Conservation (phyloP, 768 basidiomycete genomes). For the Naematelia encephala region DNA sequence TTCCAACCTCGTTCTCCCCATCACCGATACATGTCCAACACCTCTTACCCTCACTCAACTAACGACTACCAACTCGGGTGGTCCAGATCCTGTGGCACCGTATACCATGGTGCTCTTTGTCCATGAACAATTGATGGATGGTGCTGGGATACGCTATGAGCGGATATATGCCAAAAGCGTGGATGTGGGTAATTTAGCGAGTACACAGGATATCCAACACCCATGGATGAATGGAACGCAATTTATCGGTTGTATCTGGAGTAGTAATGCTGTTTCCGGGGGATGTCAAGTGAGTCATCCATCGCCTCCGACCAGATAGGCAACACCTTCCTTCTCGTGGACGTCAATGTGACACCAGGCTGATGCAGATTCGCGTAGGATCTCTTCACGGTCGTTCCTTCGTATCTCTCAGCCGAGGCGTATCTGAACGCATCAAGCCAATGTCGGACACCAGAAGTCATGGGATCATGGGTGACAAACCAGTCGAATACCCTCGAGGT, state of each 20-base stretch:
- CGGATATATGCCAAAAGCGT: constrained; percentile 27
- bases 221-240: constrained; percentile 35
- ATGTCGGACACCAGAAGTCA: constrained; percentile 17
- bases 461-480: constrained; percentile 33
- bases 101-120: constrained; percentile 36
- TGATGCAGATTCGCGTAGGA: constrained; percentile 18
- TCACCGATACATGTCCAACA: constrained; percentile 28
- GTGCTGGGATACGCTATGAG: constrained; percentile 18
- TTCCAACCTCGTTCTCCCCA: constrained; percentile 23
- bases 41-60: constrained; percentile 23
- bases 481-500: constrained; percentile 24
- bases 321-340: too few relatives aligned
- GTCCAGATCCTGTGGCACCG: constrained; percentile 26
- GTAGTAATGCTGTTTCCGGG: constrained; percentile 24
- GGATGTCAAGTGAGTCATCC: constrained; percentile 33
- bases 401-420: constrained; percentile 15
- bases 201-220: constrained; percentile 11
- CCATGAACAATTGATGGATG: constrained; percentile 35
- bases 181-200: constrained; percentile 27
- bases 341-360: too few relatives aligned
- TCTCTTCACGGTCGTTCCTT: constrained; percentile 27
- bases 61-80: constrained; percentile 17
- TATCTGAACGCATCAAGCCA: constrained; percentile 13
- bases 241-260: constrained; percentile 40
- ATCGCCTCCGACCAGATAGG: too few relatives aligned